These are phyloP conservation scores for Plantago coronopus DNA, from an alignment of 305 asterid genomes.

Conservation along the genomic window DNA sequence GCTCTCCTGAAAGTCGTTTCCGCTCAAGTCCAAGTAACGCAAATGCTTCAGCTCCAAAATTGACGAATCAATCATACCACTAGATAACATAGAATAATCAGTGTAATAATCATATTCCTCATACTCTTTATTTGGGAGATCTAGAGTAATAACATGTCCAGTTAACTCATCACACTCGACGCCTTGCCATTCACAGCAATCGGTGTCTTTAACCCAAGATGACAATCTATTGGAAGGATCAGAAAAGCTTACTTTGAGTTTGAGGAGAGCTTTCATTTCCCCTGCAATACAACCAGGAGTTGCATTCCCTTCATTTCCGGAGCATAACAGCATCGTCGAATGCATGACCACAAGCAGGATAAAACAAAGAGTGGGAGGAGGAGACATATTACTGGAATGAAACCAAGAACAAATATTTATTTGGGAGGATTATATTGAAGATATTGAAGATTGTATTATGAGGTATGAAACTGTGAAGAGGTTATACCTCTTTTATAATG, in stretches of 20 bases:
- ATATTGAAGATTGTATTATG: too few relatives aligned
- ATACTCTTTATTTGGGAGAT: background rate
- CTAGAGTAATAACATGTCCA: conserved; percentile 3
- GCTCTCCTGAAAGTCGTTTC: too few relatives aligned
- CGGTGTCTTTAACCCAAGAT: background rate
- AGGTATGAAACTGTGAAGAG: too few relatives aligned
- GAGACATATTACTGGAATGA: background rate
- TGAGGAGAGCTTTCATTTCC: conserved; percentile 13
- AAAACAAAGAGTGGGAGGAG: background rate
- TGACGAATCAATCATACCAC: conserved; percentile 10
- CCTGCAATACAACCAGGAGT: background rate
- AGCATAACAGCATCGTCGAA: background rate
- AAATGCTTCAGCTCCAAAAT: conserved; percentile 6
- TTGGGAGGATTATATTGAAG: too few relatives aligned
- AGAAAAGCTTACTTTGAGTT: conserved; percentile 2
- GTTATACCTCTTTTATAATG: too few relatives aligned
- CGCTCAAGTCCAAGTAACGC: too few relatives aligned
- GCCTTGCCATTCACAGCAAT: conserved; percentile 20
- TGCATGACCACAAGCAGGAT: background rate
- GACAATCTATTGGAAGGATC: background rate
- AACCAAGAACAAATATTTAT: too few relatives aligned
- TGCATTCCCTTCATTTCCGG: background rate
- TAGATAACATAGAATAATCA: background rate
- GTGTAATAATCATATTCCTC: too few relatives aligned
- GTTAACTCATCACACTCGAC: conserved; percentile 3